Base-by-base conservation (phyloP, 768 basidiomycete genomes). In the Candolleomyces efflorescens region DNA sequence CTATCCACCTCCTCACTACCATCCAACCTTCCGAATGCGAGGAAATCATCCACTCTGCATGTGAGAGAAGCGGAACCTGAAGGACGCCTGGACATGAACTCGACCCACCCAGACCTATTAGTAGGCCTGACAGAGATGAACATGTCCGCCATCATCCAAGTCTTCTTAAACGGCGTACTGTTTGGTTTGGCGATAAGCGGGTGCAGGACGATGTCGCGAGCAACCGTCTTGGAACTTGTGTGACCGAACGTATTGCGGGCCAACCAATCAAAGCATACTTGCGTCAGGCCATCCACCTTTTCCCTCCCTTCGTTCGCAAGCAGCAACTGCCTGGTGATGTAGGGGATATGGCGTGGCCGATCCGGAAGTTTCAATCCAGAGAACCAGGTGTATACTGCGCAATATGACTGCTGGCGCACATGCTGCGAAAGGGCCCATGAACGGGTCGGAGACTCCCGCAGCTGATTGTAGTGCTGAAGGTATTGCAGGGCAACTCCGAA, bases 211-310 rank as follows among this genome's bases (percentile, higher is more conserved):
- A 94, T 83, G 37, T 94, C 89, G 60, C 81, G 83, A 55, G 98
- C 79, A 52, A 87, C 78, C 0, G 92, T 92, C 32, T 78, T 81
- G 1, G 93, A 84, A 2, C 97, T 94, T 15, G 94, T 93, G 65
- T 89, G 94, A 13, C 88, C 93, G 65, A 95, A 98, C 0, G 96
- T 89, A 68, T 97, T 97, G 17, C 97, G 81, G 10, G 93, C 89
- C 17, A 99, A 79, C 94, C 95, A 98, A 69, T 99, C 97, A 67
- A 98, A 95, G 71, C 93, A 96, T 37, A 98, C 96, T 67, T 98
- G 93, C 0, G 94, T 92, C 24, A 89, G 87, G 59, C 91, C 92
- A 69, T 98, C 97, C 5, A 95, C 76, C 41, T 82, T 79, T 1
- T 75, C 73, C 54, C 82, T 83, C 13, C 82, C 86, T 59, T 90